Evolutionary conservation across 108 stramenopile species (phyloP), one percentile per base, ranked within the genome.

Genomic region (Nitzschia sp.): DNA sequence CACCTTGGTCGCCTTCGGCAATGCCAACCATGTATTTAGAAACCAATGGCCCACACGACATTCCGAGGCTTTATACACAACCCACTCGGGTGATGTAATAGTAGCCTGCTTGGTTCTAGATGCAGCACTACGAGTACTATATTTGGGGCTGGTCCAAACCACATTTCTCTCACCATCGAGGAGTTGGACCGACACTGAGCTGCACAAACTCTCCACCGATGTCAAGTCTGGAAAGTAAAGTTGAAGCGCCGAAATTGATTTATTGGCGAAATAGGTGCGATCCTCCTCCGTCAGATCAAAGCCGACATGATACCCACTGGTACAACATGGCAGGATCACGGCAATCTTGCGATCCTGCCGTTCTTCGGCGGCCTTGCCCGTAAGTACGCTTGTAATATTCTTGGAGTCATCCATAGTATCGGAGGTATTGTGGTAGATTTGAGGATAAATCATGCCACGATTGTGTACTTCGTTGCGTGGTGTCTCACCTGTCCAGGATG

Each of bases 11-110:
- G 8, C 19, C 21, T 51, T 19, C 13, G 49, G 49, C 5, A 51
- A 19, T n/a, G 21, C 49, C 21, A 51, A 23, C 49, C 49, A 51
- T 23, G 49, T 51, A 51, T 51, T 51, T 19, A 51, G n/a, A 51
- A 51, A 51, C 49, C 49, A 51, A 19, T 51, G 49, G 4, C 49
- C 49, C 49, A 51, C 49, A 17, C 49, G 49, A 19, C 49, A 51
- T 23, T 51, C 49, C 19, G 4, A 19, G 11, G 4, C 21, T 8
- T 4, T 19, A 51, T n/a, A 23, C 21, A 19, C 21, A 19, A 51
- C 49, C 49, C 49, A 51, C 13, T 17, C 21, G 13, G 49, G 49
- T 51, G 8, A 19, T 19, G 21, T 51, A 4, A 51, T 6, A n/a
- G n/a, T n/a, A n/a, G n/a, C n/a, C n/a, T n/a, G n/a, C n/a, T n/a